These are phyloP conservation scores for Beauveria asiatica DNA, from an alignment of 2,329 filamentous ascomycete species.

Conservation along the genomic window DNA sequence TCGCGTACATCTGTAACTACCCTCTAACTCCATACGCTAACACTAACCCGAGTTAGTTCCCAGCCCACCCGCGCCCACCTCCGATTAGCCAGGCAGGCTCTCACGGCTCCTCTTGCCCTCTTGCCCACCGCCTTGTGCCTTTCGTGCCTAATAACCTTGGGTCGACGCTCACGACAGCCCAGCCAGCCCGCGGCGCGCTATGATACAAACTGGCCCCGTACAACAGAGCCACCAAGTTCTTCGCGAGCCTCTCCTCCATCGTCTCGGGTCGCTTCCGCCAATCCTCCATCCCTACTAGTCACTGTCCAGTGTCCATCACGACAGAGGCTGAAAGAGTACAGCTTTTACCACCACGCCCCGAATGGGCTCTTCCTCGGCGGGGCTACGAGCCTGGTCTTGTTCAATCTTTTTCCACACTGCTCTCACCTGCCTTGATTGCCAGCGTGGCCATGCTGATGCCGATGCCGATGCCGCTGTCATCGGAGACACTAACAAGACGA, in stretches of 20 bases:
- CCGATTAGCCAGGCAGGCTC: neutral
- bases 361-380: neutral
- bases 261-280: slow-evolving; percentile 11
- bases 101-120: slow-evolving; percentile 6
- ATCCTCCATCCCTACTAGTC: slow-evolving; percentile 7
- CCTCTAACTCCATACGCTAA: neutral
- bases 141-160: slow-evolving; percentile 10
- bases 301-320: neutral
- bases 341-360: neutral
- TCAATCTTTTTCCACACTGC: neutral
- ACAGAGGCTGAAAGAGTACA: neutral
- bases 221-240: slow-evolving; percentile 3
- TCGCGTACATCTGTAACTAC: neutral
- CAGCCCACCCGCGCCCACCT: neutral
- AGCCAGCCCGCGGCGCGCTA: slow-evolving; percentile 8
- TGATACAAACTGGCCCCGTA: slow-evolving; percentile 7
- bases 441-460: neutral
- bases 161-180: slow-evolving; percentile 9
- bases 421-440: neutral
- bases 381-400: neutral
- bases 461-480: slow-evolving; percentile 5
- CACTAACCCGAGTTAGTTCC: neutral
- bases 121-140: slow-evolving; percentile 10
- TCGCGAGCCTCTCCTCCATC: slow-evolving; percentile 4
- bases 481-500: neutral